Conservation (phyloP, 202 grass and related monocot genomes). For the Brachypodium distachyon region DNA sequence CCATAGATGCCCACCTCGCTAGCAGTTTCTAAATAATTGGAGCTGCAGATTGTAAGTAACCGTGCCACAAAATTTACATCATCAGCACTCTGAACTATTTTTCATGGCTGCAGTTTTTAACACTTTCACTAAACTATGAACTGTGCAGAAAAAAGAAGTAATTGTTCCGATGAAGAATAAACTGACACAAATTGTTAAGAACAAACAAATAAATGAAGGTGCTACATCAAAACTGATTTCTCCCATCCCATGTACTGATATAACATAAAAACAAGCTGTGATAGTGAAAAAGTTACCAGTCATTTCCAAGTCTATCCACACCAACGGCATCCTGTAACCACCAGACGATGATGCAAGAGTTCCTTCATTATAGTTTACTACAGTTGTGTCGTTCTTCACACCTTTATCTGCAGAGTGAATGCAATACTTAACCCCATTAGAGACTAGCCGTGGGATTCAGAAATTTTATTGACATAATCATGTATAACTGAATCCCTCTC, state of each 20-base stretch:
- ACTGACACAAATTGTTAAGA: background rate
- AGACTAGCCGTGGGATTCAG: background rate
- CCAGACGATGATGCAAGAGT: slow-evolving; percentile 25
- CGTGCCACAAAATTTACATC: background rate
- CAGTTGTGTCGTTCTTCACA: background rate
- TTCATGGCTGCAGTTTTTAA: background rate
- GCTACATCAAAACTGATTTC: background rate
- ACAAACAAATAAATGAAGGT: background rate
- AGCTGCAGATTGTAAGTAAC: background rate
- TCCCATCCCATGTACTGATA: background rate
- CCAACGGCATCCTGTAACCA: slow-evolving; percentile 65
- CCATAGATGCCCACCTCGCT: background rate
- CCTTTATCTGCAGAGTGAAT: slow-evolving; percentile 25
- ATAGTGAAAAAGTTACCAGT: slow-evolving; percentile 40
- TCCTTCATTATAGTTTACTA: slow-evolving; percentile 19
- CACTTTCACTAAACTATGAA: background rate
- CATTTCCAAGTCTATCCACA: slow-evolving; percentile 99
- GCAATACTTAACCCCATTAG: background rate
- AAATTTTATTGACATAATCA: background rate
- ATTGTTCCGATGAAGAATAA: background rate
- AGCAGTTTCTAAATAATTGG: background rate
- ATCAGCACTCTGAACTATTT: background rate
- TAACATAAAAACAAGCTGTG: background rate
- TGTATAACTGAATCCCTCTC: background rate
- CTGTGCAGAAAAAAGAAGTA: background rate